Conservation (phyloP, 2,329 filamentous ascomycete genomes). For the Penicillium sclerotiorum region DNA sequence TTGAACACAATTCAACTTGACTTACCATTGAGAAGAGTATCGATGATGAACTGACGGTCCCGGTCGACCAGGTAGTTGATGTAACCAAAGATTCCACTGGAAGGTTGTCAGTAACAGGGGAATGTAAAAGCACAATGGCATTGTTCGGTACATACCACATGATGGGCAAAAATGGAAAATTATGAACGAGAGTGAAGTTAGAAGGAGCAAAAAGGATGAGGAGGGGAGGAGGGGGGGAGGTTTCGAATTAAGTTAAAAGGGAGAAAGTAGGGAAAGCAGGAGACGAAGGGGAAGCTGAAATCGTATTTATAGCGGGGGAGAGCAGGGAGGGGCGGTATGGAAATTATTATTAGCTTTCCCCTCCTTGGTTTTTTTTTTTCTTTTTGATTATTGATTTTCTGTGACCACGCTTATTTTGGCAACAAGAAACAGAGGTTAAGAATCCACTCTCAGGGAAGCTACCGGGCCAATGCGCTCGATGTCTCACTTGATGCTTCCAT, state of each 20-base stretch:
- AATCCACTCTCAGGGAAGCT: neutral
- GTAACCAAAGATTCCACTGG: conserved; percentile 71
- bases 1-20: neutral
- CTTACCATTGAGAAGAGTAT: conserved; percentile 91
- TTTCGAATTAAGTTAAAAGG: neutral
- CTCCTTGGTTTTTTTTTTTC: conserved; percentile 1
- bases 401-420: neutral
- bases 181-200: neutral
- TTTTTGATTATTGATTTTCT: conserved; percentile 1
- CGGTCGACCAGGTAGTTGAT: conserved; percentile 99
- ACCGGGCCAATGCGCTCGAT: conserved; percentile 15
- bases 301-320: conserved; percentile 29
- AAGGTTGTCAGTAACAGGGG: neutral
- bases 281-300: conserved; percentile 10
- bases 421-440: neutral
- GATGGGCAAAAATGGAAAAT: conserved; percentile 15
- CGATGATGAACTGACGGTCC: conserved; percentile 93
- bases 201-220: conserved; percentile 1
- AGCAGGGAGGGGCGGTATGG: conserved; percentile 19
- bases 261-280: conserved; percentile 3
- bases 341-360: conserved; percentile 19
- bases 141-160: conserved; percentile 42
- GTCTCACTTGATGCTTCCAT: conserved; percentile 17
- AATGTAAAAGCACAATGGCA: neutral
- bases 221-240: neutral